phyloP scores from a whole-genome alignment of 805 yeast species.

The Saccharomycopsis capsularis region DNA sequence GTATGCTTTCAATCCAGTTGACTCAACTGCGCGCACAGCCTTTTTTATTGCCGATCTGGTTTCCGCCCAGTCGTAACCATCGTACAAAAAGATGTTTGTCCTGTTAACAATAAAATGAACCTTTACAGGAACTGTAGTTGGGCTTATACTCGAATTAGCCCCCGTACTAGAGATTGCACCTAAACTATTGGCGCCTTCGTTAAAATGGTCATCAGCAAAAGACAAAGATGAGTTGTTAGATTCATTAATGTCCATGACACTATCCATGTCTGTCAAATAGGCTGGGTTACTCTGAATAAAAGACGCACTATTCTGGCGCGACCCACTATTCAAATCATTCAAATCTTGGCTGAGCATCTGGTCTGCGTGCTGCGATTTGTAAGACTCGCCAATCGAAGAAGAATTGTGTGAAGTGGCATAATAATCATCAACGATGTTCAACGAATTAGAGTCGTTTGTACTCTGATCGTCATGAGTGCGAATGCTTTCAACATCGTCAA shows the following conservation, averaged over 20 bases:
- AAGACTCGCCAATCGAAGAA: neutral
- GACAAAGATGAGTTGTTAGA: constrained; percentile 12
- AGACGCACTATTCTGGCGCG: neutral
- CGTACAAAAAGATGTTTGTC: constrained; percentile 49
- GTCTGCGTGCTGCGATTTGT: neutral
- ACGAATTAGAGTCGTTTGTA: constrained; percentile 17
- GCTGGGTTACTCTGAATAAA: neutral
- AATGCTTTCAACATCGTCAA: neutral
- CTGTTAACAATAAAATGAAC: constrained; percentile 32
- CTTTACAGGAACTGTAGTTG: constrained; percentile 26
- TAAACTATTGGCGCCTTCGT: constrained; percentile 1
- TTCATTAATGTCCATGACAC: no score
- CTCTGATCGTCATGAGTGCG: no score
- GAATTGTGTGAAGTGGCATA: constrained; percentile 11
- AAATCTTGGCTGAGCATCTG: neutral
- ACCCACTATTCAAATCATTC: neutral
- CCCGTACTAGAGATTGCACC: neutral
- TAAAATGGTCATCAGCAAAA: constrained; percentile 23
- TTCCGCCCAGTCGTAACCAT: constrained; percentile 89
- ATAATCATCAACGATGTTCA: constrained; percentile 26
- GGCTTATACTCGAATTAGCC: no score
- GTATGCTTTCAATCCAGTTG: constrained; percentile 29
- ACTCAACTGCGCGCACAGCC: constrained; percentile 60
- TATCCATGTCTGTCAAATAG: neutral
- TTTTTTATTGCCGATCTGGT: constrained; percentile 61